These are phyloP conservation scores for Rhizophagus clarus DNA, from an alignment of 192 early-diverging fungal genomes.

Conservation along the genomic window DNA sequence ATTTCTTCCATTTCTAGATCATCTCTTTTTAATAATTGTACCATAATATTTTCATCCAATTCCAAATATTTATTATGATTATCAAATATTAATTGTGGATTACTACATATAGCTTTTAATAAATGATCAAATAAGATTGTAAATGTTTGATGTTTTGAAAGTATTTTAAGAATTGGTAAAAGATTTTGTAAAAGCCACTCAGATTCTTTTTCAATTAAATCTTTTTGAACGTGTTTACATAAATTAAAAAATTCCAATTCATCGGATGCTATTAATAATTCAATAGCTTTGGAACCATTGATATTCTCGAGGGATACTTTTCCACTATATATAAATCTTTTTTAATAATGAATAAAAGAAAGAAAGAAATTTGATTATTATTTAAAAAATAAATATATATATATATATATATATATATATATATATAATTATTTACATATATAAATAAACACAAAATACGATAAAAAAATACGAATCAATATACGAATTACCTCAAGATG, in stretches of 20 bases:
- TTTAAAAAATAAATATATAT: too few species aligned
- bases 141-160: neutral
- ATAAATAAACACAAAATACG: too few species aligned
- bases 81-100: neutral
- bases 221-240: neutral
- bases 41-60: neutral
- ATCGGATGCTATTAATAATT: constrained; percentile 6
- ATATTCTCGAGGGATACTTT: neutral
- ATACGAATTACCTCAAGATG: neutral
- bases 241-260: neutral
- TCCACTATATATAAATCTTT: neutral
- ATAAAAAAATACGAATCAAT: too few species aligned
- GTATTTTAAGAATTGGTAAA: neutral
- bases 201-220: neutral
- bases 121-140: neutral
- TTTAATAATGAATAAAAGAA: neutral
- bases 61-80: neutral
- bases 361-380: too few species aligned
- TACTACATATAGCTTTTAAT: neutral
- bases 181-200: neutral
- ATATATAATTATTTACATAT: too few species aligned
- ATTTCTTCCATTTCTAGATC: constrained; percentile 5
- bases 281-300: neutral
- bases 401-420: too few species aligned
- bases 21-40: neutral